phyloP scores from a whole-genome alignment of 1,139 yeast genomes.

The Pichia sp. region DNA sequence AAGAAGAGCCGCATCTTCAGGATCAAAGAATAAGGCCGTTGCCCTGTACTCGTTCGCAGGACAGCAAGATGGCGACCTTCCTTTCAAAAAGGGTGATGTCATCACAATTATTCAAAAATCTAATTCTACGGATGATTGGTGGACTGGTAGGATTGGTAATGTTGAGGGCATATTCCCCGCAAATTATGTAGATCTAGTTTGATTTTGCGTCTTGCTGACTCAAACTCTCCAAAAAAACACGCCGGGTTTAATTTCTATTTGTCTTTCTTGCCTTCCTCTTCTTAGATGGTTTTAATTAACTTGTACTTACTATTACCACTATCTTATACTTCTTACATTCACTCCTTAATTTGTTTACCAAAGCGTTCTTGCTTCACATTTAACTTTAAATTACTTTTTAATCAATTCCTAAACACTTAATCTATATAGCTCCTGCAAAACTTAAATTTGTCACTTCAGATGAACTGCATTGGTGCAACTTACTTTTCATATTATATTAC shows the following conservation, averaged over 20 bases:
- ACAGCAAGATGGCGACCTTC: slow-evolving; percentile 85
- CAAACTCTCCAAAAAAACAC: neutral
- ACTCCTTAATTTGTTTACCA: neutral
- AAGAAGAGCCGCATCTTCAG: slow-evolving; percentile 32
- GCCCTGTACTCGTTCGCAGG: slow-evolving; percentile 88
- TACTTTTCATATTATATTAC: neutral
- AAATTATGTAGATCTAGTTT: slow-evolving; percentile 83
- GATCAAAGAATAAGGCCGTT: slow-evolving; percentile 65
- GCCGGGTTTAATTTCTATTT: neutral
- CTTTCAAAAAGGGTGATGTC: slow-evolving; percentile 94
- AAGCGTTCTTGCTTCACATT: neutral
- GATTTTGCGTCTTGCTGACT: neutral
- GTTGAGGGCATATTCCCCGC: slow-evolving; percentile 94
- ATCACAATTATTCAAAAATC: slow-evolving; percentile 81
- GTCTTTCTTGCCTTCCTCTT: neutral
- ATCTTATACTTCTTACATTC: neutral
- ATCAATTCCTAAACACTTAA: neutral
- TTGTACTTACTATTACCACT: neutral
- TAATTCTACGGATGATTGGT: slow-evolving; percentile 92
- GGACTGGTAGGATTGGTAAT: slow-evolving; percentile 91
- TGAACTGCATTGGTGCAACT: neutral
- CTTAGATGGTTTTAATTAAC: neutral
- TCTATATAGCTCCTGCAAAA: neutral
- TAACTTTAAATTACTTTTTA: neutral
- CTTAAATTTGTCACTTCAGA: neutral